Base-by-base conservation (phyloP, 768 basidiomycete genomes). In the Candolleomyces efflorescens region DNA sequence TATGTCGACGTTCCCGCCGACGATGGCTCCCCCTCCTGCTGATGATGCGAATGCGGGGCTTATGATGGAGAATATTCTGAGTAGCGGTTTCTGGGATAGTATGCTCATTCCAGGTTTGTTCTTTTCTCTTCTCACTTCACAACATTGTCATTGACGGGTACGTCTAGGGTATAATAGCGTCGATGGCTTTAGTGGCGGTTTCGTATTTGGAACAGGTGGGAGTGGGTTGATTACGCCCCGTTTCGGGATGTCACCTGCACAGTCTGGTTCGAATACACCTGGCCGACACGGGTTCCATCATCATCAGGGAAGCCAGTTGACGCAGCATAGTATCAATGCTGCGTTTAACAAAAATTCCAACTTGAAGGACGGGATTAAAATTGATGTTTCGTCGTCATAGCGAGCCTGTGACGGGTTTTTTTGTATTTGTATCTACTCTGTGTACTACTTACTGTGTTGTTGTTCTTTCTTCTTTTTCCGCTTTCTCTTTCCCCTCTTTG, bases 1-100 rank as follows among this genome's bases (percentile, higher is more conserved):
- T 68, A 85, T 92, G 64, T 82, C 87, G 48, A 90, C 85, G 55
- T 92, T 92, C 81, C 91, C 90, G 50, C 91, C 91, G n/a, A 91
- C 87, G 53, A 91, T 92, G 87, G 86, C 83, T 49, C 78, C 83
- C 4, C 55, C 74, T 56, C 76, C 78, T 54, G 48, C 68, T 38
- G 75, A 74, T 56, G 77, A 80, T 37, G 48, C 68, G 38, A 68
- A 77, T 37, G 72, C 72, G 57, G 79, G 78, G 43, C 66, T 93
- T 60, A 86, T 89, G 52, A 92, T 94, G 87, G 92, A 93, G 64
- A 87, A 84, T 64, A 86, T 93, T 44, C 75, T 94, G 53, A 87
- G 83, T 59, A 83, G 78, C 58, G 84, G 83, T 43, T 94, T 94
- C 69, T 94, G 92, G 92, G 92, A 93, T 69, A 92, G 81, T 62